phyloP scores from a whole-genome alignment of 495 filamentous ascomycete species.

The Xylaria nigripes region DNA sequence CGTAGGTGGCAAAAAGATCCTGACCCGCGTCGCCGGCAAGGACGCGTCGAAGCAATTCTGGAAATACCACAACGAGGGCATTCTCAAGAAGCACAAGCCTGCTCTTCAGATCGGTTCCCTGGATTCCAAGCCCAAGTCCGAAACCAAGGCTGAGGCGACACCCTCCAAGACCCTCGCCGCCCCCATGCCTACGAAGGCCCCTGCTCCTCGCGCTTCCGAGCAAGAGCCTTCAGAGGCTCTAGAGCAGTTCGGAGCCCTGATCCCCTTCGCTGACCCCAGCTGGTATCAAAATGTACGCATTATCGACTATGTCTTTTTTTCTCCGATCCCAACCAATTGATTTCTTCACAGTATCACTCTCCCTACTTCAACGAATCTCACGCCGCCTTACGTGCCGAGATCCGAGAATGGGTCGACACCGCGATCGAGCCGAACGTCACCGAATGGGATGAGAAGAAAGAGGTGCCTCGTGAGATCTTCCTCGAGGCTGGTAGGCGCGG shows the following conservation, averaged over 20 bases:
- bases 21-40: slow-evolving; percentile 87
- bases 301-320: neutral
- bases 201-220: slow-evolving; percentile 33
- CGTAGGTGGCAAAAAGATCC: slow-evolving; percentile 94
- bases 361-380: slow-evolving; percentile 94
- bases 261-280: slow-evolving; percentile 84
- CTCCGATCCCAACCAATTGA: neutral
- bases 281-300: slow-evolving; percentile 86
- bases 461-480: slow-evolving; percentile 81
- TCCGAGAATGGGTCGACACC: slow-evolving; percentile 82
- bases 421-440: slow-evolving; percentile 87
- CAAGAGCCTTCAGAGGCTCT: slow-evolving; percentile 57
- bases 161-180: slow-evolving; percentile 46
- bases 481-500: slow-evolving; percentile 90
- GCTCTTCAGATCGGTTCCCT: slow-evolving; percentile 85
- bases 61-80: slow-evolving; percentile 95
- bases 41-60: slow-evolving; percentile 98
- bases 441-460: slow-evolving; percentile 94
- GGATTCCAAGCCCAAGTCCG: slow-evolving; percentile 57
- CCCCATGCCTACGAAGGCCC: slow-evolving; percentile 43
- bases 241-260: slow-evolving; percentile 75
- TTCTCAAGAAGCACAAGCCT: slow-evolving; percentile 90
- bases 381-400: slow-evolving; percentile 77
- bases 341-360: slow-evolving; percentile 73
- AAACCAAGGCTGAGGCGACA: slow-evolving; percentile 41